Percentiles rank a stretch among this genome's conserved stretches.
Conservation (phyloP, 345 rosid genomes). For the Camelina neglecta region DNA sequence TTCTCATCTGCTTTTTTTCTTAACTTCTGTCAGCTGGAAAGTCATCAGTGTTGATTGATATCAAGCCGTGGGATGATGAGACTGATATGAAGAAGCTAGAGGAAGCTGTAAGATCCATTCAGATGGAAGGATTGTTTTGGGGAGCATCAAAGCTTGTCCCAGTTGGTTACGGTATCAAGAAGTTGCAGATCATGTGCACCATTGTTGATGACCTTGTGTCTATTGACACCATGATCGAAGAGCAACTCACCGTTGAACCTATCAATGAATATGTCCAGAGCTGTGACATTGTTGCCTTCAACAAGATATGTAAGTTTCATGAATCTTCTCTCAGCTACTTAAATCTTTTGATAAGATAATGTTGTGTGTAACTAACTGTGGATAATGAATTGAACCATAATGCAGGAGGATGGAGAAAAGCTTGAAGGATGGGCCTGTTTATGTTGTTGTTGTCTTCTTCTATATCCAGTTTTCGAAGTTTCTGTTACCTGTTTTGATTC, state of each 20-base stretch:
- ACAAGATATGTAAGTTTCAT: slow-evolving; percentile 64
- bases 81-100: slow-evolving; percentile 91
- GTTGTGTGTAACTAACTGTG: not conserved
- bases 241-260: slow-evolving; percentile 63
- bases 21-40: slow-evolving; percentile 58
- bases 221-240: slow-evolving; percentile 70
- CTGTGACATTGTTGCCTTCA: slow-evolving; percentile 88
- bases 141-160: slow-evolving; percentile 87
- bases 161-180: slow-evolving; percentile 89
- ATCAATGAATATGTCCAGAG: slow-evolving; percentile 76
- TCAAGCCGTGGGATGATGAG: slow-evolving; percentile 92
- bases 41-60: slow-evolving; percentile 75
- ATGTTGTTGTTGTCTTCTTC: not conserved
- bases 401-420: slow-evolving; percentile 31
- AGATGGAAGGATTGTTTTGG: slow-evolving; percentile 77
- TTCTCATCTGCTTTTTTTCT: not conserved
- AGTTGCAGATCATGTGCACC: slow-evolving; percentile 78
- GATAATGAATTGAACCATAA: slow-evolving; percentile 10
- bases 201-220: slow-evolving; percentile 86
- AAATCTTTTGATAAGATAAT: not conserved
- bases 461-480: not conserved
- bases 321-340: not conserved
- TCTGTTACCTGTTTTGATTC: not conserved
- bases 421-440: not conserved
- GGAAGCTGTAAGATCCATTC: slow-evolving; percentile 68